These are phyloP conservation scores for Nannochloropsis salina DNA, from an alignment of 108 stramenopile genomes.

Conservation along the genomic window DNA sequence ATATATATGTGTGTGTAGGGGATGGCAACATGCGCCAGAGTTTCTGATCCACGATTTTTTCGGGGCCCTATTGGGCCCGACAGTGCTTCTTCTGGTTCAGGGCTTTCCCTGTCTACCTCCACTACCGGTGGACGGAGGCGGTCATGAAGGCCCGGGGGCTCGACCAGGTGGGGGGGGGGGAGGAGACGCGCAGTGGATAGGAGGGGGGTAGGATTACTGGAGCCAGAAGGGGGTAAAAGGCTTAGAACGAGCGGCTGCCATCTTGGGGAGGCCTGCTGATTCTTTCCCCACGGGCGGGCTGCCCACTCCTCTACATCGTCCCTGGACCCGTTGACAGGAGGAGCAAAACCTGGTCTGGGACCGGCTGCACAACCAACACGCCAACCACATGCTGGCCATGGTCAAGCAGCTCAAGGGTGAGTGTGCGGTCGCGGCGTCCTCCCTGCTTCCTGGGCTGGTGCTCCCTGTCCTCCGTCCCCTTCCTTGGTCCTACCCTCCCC, in stretches of 20 bases:
- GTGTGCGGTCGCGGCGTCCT: not conserved
- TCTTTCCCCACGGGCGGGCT: not conserved
- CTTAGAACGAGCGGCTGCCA: not conserved
- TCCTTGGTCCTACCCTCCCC: not conserved
- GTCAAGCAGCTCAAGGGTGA: slow-evolving; percentile 17
- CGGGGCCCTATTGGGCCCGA: not conserved
- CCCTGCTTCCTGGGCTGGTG: no score
- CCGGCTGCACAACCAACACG: not conserved
- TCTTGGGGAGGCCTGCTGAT: not conserved
- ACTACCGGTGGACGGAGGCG: not conserved
- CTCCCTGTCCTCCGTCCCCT: not conserved
- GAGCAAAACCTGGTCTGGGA: slow-evolving; percentile 1
- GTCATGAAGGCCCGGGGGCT: not conserved
- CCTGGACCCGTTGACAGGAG: not conserved
- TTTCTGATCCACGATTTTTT: no score
- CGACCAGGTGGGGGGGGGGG: not conserved
- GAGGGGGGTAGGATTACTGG: not conserved
- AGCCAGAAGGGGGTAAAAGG: not conserved
- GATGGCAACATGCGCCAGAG: not conserved
- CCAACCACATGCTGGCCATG: not conserved
- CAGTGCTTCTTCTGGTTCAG: slow-evolving; percentile 11
- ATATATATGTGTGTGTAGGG: not conserved
- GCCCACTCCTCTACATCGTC: not conserved
- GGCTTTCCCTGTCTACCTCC: not conserved
- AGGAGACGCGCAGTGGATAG: not conserved